Conservation (phyloP, 2,329 filamentous ascomycete species). For the Exophiala bonariae region DNA sequence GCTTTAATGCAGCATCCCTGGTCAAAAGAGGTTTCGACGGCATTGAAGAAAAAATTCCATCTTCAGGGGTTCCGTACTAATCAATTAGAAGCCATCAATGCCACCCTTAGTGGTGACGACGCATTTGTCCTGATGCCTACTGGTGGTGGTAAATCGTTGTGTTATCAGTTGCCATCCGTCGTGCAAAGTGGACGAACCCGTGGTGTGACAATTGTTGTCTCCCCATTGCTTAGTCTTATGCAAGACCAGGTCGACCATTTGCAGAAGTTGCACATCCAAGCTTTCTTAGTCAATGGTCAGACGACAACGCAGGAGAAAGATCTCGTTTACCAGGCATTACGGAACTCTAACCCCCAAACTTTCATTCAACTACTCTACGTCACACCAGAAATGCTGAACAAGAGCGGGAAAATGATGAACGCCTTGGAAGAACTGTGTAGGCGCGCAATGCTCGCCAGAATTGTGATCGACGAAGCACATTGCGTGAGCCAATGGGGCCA, state of each 20-base stretch:
- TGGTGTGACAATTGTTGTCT: conserved; percentile 93
- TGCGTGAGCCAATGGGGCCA: conserved; percentile 99
- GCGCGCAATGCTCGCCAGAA: conserved; percentile 73
- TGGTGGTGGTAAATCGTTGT: conserved; percentile 92
- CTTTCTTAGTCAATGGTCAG: conserved; percentile 79
- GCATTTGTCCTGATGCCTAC: conserved; percentile 98
- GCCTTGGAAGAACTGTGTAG: conserved; percentile 68
- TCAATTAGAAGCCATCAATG: conserved; percentile 93
- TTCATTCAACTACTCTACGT: conserved; percentile 87
- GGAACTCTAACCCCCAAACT: conserved; percentile 66
- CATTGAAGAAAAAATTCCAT: conserved; percentile 79
- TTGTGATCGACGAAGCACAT: conserved; percentile 98
- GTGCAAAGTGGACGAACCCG: conserved; percentile 75
- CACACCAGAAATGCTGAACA: conserved; percentile 94
- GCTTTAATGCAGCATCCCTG: conserved; percentile 67
- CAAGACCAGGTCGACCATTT: conserved; percentile 92
- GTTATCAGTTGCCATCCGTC: conserved; percentile 91
- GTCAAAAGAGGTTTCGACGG: conserved; percentile 80
- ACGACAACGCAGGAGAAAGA: conserved; percentile 62
- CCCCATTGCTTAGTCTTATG: conserved; percentile 92
- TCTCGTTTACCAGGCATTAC: conserved; percentile 65
- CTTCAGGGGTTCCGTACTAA: conserved; percentile 86
- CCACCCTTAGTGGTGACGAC: conserved; percentile 82
- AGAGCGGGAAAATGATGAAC: conserved; percentile 68
- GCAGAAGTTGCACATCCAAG: conserved; percentile 71